Percentiles rank a stretch among this genome's conserved stretches.
Conservation (phyloP, 139 green algal species). For the Ettlia oleoabundans region DNA sequence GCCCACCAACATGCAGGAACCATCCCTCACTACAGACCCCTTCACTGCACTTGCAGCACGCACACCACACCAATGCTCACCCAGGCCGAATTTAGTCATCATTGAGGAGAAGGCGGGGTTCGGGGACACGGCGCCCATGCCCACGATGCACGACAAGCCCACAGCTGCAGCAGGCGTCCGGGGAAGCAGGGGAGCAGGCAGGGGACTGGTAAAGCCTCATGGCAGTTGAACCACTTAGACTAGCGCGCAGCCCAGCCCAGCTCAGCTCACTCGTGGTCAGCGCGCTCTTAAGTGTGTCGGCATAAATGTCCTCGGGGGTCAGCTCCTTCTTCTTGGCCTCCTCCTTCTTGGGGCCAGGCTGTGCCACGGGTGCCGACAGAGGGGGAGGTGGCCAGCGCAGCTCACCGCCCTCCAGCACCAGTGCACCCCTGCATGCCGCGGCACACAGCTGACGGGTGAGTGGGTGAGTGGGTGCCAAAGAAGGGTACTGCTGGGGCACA, state of each 20-base stretch:
- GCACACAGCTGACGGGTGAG: not conserved
- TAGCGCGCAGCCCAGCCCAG: no score
- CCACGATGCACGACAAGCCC: conserved; percentile 56
- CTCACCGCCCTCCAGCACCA: conserved; percentile 82
- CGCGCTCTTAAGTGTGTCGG: conserved; percentile 53
- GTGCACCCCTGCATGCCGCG: conserved; percentile 54
- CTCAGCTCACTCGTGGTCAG: conserved; percentile 27
- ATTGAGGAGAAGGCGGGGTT: conserved; percentile 76
- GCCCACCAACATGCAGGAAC: no score
- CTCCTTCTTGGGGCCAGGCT: conserved; percentile 2
- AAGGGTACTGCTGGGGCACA: no score
- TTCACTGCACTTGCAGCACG: no score
- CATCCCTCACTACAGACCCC: no score
- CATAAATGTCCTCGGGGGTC: conserved; percentile 61
- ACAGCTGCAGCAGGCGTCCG: conserved; percentile 32
- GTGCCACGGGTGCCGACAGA: conserved; percentile 12
- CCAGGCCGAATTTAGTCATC: conserved; percentile 86
- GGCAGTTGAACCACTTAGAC: no score
- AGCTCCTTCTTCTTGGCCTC: conserved; percentile 31
- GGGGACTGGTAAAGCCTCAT: no score
- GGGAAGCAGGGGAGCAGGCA: not conserved
- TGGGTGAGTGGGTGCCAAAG: not conserved
- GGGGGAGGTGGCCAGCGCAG: conserved; percentile 83
- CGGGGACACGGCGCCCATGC: conserved; percentile 66
- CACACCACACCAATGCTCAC: not conserved